Base-by-base conservation (phyloP, 2,329 filamentous ascomycete genomes). In the Talaromyces sp. region DNA sequence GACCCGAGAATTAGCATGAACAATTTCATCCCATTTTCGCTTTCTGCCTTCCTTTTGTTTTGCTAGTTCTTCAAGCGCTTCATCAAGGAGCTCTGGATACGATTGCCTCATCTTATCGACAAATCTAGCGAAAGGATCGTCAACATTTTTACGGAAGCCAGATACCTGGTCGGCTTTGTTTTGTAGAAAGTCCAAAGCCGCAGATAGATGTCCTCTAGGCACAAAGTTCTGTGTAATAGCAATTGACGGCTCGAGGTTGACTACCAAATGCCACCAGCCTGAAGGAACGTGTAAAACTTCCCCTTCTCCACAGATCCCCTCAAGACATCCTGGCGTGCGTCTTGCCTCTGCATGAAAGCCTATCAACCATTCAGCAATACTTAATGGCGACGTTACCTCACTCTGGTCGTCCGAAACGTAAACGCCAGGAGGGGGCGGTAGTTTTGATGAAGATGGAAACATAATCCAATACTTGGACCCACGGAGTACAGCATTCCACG, bases 381-480 rank as follows among this genome's bases (percentile, higher is more conserved):
- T 96, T 11, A 98, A 85, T 1, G 94, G 95, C 62, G 90, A 93
- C 0, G 94, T 98, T 60, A 98, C 93, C 78, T 98, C 94, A 73
- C 91, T 93, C 74, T 92, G 90, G 74, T 98, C 95, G 45, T 88
- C 84, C 4, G 91, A 96, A 49, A 97, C 91, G 71, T 90, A 96
- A 43, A 98, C 93, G 3, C 94, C 94, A 0, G 94, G 94, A 7
- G 95, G 93, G 3, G 88, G 84, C 0, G 88, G 86, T 6, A 84
- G 75, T 19, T 79, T 79, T 1, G 82, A 76, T 0, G 87, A 87
- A 0, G 91, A 90, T 0, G 92, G 93, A 73, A 98, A 98, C 92
- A 98, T 96, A 76, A 98, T 94, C 94, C 95, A 98, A 82, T 98
- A 98, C 75, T 98, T 98, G 39, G 89, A 87, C 5, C 94, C 95